phyloP scores from a whole-genome alignment of 495 filamentous ascomycete genomes.

The Jackrogersella minutella region DNA sequence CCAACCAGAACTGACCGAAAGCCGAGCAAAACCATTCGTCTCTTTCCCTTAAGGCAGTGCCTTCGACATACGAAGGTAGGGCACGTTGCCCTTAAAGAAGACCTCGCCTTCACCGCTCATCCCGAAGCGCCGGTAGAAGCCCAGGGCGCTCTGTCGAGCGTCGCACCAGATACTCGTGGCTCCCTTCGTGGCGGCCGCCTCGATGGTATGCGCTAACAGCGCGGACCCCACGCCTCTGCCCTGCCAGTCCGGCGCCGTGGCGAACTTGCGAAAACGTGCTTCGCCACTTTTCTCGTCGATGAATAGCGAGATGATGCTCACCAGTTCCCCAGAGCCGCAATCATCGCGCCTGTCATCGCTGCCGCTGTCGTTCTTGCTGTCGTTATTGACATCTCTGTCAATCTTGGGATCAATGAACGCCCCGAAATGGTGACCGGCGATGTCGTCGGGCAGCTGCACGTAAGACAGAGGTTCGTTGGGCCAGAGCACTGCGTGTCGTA shows the following conservation, averaged over 20 bases:
- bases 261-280: slow-evolving; percentile 38
- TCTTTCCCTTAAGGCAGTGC: slow-evolving; percentile 18
- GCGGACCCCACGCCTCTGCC: slow-evolving; percentile 33
- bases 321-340: slow-evolving; percentile 4
- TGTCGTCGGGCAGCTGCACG: slow-evolving; percentile 40
- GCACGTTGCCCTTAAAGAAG: slow-evolving; percentile 36
- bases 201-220: slow-evolving; percentile 29
- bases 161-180: slow-evolving; percentile 41
- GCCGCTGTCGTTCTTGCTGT: neutral
- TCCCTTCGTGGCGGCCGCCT: slow-evolving; percentile 26
- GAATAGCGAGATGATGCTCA: slow-evolving; percentile 39
- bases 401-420: slow-evolving; percentile 10
- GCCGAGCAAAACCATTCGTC: neutral
- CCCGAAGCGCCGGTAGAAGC: slow-evolving; percentile 36
- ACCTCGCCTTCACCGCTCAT: slow-evolving; percentile 31
- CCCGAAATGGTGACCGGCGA: slow-evolving; percentile 32
- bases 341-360: neutral
- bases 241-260: slow-evolving; percentile 37
- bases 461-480: slow-evolving; percentile 37
- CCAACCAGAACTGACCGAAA: neutral
- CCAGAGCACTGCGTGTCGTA: slow-evolving; percentile 38
- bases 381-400: neutral
- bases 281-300: slow-evolving; percentile 24
- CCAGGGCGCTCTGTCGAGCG: slow-evolving; percentile 36
- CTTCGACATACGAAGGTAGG: slow-evolving; percentile 36